phyloP scores from a whole-genome alignment of 140 eudicot species.

The Stevia rebaudiana region DNA sequence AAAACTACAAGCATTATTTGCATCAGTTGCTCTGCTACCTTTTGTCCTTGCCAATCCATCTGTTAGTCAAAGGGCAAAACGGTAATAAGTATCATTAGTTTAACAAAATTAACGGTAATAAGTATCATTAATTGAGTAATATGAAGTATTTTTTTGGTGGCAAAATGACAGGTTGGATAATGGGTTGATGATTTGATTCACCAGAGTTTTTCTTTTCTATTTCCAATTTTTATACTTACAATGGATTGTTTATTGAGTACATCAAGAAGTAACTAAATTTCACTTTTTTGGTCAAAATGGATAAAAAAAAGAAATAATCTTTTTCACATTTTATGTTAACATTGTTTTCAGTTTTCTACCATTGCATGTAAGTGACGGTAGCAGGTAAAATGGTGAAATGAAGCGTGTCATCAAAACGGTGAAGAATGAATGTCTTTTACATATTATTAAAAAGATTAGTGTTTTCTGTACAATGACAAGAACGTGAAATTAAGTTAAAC shows the following conservation, averaged over 20 bases:
- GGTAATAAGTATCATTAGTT: not conserved
- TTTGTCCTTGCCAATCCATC: slow-evolving; percentile 99
- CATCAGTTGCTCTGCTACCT: slow-evolving; percentile 75
- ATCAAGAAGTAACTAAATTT: not conserved
- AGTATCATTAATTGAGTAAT: not conserved
- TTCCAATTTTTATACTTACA: no score
- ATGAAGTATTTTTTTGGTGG: no score
- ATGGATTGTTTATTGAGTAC: no score
- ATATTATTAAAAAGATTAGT: not conserved
- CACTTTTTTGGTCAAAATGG: not conserved
- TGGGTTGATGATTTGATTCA: not conserved
- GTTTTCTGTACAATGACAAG: not conserved
- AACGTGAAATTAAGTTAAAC: not conserved
- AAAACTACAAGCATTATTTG: slow-evolving; percentile 56
- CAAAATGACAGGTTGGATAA: not conserved
- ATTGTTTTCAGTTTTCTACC: not conserved
- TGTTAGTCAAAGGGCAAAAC: slow-evolving; percentile 8
- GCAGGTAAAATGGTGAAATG: not conserved
- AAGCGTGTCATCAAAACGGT: no score
- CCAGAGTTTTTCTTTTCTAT: not conserved
- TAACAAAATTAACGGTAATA: not conserved
- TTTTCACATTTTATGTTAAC: no score
- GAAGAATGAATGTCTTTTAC: not conserved
- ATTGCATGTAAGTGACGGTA: not conserved
- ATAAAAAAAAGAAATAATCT: no score